Evolutionary conservation across 1,284 basidiomycete species (phyloP).

Genomic region (Cutaneotrichosporon sp.): DNA sequence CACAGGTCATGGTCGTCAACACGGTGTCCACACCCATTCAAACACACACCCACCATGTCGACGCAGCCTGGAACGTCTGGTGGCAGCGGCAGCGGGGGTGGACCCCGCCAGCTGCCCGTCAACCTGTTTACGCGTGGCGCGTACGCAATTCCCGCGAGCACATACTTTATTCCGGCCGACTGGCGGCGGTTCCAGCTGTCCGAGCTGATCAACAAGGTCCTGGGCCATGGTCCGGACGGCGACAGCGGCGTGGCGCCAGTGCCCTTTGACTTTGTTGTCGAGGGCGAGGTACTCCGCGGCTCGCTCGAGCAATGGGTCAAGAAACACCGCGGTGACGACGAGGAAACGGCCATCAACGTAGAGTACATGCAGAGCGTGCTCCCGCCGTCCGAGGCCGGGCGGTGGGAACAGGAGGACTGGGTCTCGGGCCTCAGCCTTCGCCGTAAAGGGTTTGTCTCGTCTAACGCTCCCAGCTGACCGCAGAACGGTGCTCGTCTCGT

Average conservation of each 20-base stretch:
- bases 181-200: constrained; percentile 97
- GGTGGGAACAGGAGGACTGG: constrained; percentile 90
- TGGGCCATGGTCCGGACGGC: constrained; percentile 54
- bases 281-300: constrained; percentile 71
- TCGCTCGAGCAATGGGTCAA: constrained; percentile 73
- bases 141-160: constrained; percentile 80
- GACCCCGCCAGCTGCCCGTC: constrained; percentile 56
- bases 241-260: constrained; percentile 55
- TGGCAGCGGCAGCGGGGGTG: neutral
- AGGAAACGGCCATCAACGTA: constrained; percentile 72
- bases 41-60: constrained; percentile 17
- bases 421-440: constrained; percentile 73
- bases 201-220: constrained; percentile 91
- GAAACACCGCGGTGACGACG: constrained; percentile 66
- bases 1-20: too few species aligned
- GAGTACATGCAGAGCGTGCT: constrained; percentile 91
- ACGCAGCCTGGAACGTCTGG: constrained; percentile 10
- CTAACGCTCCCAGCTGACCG: neutral
- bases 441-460: constrained; percentile 59
- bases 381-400: constrained; percentile 76
- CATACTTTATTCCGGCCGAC: constrained; percentile 85
- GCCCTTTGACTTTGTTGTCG: constrained; percentile 90
- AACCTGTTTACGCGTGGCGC: constrained; percentile 66
- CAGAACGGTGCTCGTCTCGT: constrained; percentile 69
- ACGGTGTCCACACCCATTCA: neutral